Conservation (phyloP, 108 stramenopile species). For the Epipyxis sp. region DNA sequence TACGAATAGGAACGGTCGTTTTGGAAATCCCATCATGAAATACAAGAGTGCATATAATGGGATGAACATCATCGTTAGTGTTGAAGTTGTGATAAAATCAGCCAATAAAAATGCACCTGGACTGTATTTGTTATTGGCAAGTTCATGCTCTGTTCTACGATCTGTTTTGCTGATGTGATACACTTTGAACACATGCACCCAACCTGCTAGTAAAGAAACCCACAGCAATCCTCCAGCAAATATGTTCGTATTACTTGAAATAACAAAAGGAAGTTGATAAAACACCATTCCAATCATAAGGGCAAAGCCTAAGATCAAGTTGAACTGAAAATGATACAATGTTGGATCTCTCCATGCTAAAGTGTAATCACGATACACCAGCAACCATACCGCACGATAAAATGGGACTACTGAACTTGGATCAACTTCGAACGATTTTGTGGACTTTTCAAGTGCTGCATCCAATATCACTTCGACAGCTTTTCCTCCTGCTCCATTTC, state of each 20-base stretch:
- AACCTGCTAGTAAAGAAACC: constrained; percentile 45
- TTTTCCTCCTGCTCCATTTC: not conserved
- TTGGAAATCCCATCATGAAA: constrained; percentile 48
- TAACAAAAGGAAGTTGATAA: constrained; percentile 25
- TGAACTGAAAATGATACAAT: constrained; percentile 46
- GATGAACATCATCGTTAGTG: constrained; percentile 38
- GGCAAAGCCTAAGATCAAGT: constrained; percentile 42
- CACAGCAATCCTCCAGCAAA: constrained; percentile 38
- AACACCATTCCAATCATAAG: constrained; percentile 44
- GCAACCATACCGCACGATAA: constrained; percentile 35
- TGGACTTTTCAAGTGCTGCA: not conserved
- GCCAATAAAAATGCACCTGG: constrained; percentile 40
- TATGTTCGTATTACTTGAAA: constrained; percentile 25
- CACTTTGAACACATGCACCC: constrained; percentile 52
- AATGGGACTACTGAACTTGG: not conserved
- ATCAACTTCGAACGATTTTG: not conserved
- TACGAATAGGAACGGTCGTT: constrained; percentile 39
- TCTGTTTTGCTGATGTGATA: constrained; percentile 43
- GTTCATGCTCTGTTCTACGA: constrained; percentile 37
- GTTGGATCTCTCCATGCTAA: constrained; percentile 46
- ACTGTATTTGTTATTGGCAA: constrained; percentile 36
- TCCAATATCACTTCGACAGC: too few species aligned
- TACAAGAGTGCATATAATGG: constrained; percentile 38
- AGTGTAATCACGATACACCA: constrained; percentile 42
- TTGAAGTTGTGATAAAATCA: constrained; percentile 36